phyloP scores from a whole-genome alignment of 129 eudicot species.

The Helichrysum umbraculigerum region DNA sequence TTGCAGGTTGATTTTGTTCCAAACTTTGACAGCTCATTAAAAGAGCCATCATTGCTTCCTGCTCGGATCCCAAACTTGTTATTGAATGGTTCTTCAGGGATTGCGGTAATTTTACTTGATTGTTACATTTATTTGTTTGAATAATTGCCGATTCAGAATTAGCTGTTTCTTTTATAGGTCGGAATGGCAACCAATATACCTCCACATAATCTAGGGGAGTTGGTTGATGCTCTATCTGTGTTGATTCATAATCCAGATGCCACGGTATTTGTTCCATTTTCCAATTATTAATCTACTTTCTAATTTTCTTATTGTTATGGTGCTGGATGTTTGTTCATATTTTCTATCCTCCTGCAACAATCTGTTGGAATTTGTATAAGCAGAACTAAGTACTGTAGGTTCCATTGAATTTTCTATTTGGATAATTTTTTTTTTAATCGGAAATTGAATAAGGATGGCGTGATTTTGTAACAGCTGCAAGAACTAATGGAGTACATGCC shows the following conservation, averaged over 20 bases:
- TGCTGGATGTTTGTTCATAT: neutral
- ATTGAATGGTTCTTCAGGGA: conserved; percentile 95
- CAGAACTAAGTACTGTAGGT: neutral
- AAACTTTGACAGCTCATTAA: conserved; percentile 82
- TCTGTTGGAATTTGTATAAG: conserved; percentile 6
- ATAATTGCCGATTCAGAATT: neutral
- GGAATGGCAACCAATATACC: conserved; percentile 99
- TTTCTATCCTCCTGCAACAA: conserved; percentile 5
- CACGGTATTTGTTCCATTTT: conserved; percentile 49
- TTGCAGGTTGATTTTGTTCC: conserved; percentile 92
- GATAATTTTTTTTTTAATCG: neutral
- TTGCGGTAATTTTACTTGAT: conserved; percentile 63
- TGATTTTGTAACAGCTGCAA: conserved; percentile 60
- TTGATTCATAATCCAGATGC: conserved; percentile 93
- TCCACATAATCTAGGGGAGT: conserved; percentile 97
- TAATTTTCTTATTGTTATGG: conserved; percentile 2
- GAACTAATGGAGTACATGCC: conserved; percentile 97
- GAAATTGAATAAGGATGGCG: neutral
- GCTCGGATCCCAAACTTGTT: conserved; percentile 84
- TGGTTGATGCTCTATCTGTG: conserved; percentile 86
- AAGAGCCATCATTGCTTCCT: conserved; percentile 92
- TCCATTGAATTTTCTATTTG: neutral
- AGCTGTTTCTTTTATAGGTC: conserved; percentile 43
- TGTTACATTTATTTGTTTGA: neutral
- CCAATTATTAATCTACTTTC: conserved; percentile 9